Base-by-base conservation (phyloP, 2,329 filamentous ascomycete species). In the Penicillium aurantiogriseum region DNA sequence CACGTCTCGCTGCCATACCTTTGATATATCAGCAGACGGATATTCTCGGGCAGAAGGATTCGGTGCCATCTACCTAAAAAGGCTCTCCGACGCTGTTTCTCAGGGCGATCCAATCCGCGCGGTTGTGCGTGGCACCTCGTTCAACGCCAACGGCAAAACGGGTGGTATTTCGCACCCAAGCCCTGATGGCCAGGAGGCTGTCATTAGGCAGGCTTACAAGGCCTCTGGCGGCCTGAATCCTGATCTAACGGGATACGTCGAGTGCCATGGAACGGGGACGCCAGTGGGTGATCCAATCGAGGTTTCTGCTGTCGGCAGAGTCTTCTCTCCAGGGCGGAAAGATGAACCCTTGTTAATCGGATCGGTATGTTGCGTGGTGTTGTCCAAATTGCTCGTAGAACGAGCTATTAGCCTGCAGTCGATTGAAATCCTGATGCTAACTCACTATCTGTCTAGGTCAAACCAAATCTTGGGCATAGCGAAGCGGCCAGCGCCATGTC, bases 381-480 rank as follows among this genome's bases (percentile, higher is more conserved):
- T 15, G 31, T 35, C 31, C 31, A 15, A 15, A 2, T 35, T 6
- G 4, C 31, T 35, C 31, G 13, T 35, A 35, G 2, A 35, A 35
- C 5, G 13, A 6, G 13, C 11, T 35, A 13, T 6, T 15, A 15
- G 4, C 31, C 31, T 15, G 13, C 31, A 35, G 31, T 35, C 13
- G 13, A 35, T 6, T 35, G 13, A 35, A 13, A 35, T 15, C 13
- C 5, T 1, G 31, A 35, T 35, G 13, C 31, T 35, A 15, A 35
- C 31, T 35, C 31, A 13, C 13, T 35, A 13, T 15, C 13, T 35
- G 31, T 35, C 31, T 35, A 35, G 31, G 15, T 72, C 9, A 79
- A 79, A 59, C 71, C 76, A 27, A 63, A 58, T 17, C 56, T 60
- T 9, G 61, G 65, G 0, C 59, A 53, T 23, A 23, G n/a, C 4